Conservation (phyloP, 306 rosid genomes). For the Trichosanthes truncata region DNA sequence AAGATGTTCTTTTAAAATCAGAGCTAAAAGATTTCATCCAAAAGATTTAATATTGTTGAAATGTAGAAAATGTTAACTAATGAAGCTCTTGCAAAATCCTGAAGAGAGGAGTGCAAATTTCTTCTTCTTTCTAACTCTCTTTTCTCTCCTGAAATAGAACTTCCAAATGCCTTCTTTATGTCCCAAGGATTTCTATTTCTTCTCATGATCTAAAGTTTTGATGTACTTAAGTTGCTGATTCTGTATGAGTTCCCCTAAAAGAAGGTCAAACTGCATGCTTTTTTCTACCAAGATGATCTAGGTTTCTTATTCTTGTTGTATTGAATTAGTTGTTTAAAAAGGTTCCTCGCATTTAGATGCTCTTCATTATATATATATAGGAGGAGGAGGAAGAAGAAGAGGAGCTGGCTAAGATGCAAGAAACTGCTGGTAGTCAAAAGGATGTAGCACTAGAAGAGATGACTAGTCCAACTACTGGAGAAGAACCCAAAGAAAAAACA, state of each 20-base stretch:
- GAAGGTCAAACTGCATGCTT: neutral
- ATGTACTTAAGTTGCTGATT: neutral
- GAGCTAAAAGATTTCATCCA: neutral
- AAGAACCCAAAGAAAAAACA: slow-evolving; percentile 58
- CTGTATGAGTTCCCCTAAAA: neutral
- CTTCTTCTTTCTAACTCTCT: neutral
- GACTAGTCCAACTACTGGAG: slow-evolving; percentile 57
- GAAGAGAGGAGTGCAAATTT: neutral
- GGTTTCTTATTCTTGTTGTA: slow-evolving; percentile 4
- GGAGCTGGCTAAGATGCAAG: slow-evolving; percentile 57
- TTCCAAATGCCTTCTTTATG: neutral
- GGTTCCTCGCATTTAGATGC: neutral
- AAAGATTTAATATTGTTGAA: too few relatives aligned
- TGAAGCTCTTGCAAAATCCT: neutral
- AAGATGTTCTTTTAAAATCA: neutral
- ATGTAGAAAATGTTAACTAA: neutral
- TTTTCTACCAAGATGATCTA: neutral
- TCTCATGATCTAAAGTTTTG: neutral
- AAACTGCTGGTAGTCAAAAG: slow-evolving; percentile 34
- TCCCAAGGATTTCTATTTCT: neutral
- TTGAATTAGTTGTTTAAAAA: slow-evolving; percentile 8
- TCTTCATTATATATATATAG: slow-evolving; percentile 23
- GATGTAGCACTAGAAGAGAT: slow-evolving; percentile 77
- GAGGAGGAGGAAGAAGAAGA: slow-evolving; percentile 77
- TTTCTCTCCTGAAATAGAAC: neutral